Evolutionary conservation across 352 stramenopile genomes (phyloP), one percentile per base, ranked within the genome.

Genomic region (Phytophthora nicotianae): DNA sequence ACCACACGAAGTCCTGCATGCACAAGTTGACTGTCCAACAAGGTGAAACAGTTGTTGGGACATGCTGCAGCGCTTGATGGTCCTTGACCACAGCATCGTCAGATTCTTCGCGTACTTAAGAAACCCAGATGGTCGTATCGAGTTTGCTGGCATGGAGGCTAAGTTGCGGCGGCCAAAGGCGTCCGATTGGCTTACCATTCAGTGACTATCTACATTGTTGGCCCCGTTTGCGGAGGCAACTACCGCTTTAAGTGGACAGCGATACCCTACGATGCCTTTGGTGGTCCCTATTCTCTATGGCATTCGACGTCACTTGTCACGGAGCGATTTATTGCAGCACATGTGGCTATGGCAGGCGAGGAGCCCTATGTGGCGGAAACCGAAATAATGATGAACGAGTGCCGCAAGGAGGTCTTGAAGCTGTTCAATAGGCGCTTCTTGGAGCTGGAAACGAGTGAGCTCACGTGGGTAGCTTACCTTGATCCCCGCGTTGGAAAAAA

Each of bases 371-470:
- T 67, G 0, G 50, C 1, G 10, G 33, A 67, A 33, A 61, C 50
- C 10, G 14, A 38, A 4, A 2, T 61, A 7, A 67, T 56, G 43
- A 67, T 67, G 58, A 53, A 67, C n/a, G 50, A 67, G 1, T 67
- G 50, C 16, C 32, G 50, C 3, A 16, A 9, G 13, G 11, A 47
- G 21, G 43, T 51, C 1, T 19, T 46, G 21, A 33, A 38, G 20
- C 24, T 61, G 23, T 67, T 50, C 19, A 38, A 61, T 20, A 1
- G 33, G 3, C 50, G 50, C 21, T 63, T 61, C 29, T 10, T 20
- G 9, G n/a, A 13, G 11, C 3, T 62, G 14, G 9, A 47, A 45
- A 49, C 24, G 1, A 66, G 37, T 26, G 35, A 66, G 20, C 14
- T 56, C 0, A 6, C 11, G 10, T 66, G 42, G 40, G 42, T 65